Evolutionary conservation across 2,329 filamentous ascomycete species (phyloP), one percentile per base, ranked within the genome.

Genomic region (Mycosphaerelloides madeirae): DNA sequence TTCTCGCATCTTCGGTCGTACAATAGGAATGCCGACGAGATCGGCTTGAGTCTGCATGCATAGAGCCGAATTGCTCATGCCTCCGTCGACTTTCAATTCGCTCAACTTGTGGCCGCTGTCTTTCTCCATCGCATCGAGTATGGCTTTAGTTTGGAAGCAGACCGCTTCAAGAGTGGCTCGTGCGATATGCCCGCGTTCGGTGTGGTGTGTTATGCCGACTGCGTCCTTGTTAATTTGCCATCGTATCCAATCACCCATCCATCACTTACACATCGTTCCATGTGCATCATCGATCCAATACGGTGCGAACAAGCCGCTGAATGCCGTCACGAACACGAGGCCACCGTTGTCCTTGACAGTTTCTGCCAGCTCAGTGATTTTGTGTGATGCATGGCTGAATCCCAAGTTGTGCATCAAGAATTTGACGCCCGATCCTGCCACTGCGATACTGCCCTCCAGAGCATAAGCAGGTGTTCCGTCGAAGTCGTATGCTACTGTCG

Each of bases 251-350:
- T 16, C 16, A 8, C 6, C 7, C 16, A 16, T 35, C 3, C 3
- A 6, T 4, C 44, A 71, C 81, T 77, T 75, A 56, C 83, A 90
- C 44, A 93, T 80, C 4, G 89, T 95, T 47, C 89, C 89, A 65
- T 89, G 85, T 15, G 88, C 88, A 68, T 94, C 87, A 62, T 95
- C 88, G 50, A 95, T 91, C 89, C 89, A 95, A 67, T 95, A 95
- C 0, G 89, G 89, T 1, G 89, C 89, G 63, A 95, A 95, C 2
- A 95, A 76, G 42, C 89, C 89, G 65, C 84, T 89, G 64, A 95
- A 95, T 1, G 89, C 89, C 2, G 89, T 95, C 48, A 95, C 89
- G 58, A 95, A 75, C 14, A 90, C 80, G 43, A 89, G 84, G 6
- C 89, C 89, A 43, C 88, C 89, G 49, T 85, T 94, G 65, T 95